phyloP scores from a whole-genome alignment of 106 monocot genomes.

The Alisma plantagoaquatica region DNA sequence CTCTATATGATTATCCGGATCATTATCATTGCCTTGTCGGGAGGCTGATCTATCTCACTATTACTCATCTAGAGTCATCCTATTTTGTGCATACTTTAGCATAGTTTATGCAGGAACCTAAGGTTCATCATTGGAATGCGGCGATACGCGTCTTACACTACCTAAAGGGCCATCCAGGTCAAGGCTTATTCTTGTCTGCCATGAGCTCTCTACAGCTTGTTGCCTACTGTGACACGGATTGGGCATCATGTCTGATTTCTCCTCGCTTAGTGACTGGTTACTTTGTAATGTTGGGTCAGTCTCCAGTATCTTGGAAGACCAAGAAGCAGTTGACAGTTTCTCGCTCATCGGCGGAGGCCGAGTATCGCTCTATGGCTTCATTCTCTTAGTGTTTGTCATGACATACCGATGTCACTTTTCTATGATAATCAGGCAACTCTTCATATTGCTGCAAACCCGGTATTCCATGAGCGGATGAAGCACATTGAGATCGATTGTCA shows the following conservation, averaged over 20 bases:
- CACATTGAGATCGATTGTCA: constrained; percentile 12
- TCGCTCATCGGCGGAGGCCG: neutral
- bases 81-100: neutral
- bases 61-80: neutral
- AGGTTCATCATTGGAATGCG: neutral
- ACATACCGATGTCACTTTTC: neutral
- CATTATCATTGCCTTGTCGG: no score
- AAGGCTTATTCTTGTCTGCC: neutral
- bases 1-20: no score
- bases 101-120: neutral
- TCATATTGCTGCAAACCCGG: neutral
- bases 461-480: constrained; percentile 2
- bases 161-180: neutral
- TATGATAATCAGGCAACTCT: neutral
- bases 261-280: neutral
- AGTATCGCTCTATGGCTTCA: constrained; percentile 4
- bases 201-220: neutral
- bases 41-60: neutral
- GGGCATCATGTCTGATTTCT: constrained; percentile 2
- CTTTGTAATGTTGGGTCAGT: neutral
- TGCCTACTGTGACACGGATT: neutral
- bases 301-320: neutral
- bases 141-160: neutral
- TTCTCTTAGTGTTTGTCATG: neutral
- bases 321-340: constrained; percentile 9